A percentile compares a stretch with the other conserved stretches of the same genome.
Conservation (phyloP, 2,329 filamentous ascomycete species). For the Exophiala dermatitidis region DNA sequence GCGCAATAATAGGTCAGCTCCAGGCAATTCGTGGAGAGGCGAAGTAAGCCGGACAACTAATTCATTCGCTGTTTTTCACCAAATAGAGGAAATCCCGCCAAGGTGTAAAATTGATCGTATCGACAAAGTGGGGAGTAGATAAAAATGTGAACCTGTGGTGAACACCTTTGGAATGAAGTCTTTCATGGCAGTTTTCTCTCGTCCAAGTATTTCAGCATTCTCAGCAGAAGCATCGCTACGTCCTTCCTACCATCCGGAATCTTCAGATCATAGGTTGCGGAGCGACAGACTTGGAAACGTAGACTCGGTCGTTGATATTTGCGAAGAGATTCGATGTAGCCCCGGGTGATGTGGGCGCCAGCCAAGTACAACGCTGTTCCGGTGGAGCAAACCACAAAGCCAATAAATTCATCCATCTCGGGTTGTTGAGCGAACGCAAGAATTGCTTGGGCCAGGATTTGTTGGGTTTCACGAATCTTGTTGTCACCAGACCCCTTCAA, state of each 20-base stretch:
- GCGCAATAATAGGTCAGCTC: no score
- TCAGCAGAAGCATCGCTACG: neutral
- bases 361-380: neutral
- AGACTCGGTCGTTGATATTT: neutral
- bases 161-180: neutral
- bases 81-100: no score
- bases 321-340: neutral
- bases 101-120: no score
- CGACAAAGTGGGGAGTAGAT: no score
- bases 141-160: neutral
- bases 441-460: constrained; percentile 1
- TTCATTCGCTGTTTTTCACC: no score
- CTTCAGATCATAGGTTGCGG: neutral
- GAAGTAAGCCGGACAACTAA: no score
- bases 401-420: neutral
- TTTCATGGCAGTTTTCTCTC: neutral
- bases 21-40: no score
- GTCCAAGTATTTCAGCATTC: neutral
- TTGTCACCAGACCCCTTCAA: neutral
- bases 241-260: neutral
- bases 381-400: neutral
- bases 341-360: neutral
- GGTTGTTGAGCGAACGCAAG: constrained; percentile 1
- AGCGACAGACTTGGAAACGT: neutral
- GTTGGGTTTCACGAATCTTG: neutral